These are phyloP conservation scores for Penicillium fimorum DNA, from an alignment of 495 filamentous ascomycete species.

Conservation along the genomic window DNA sequence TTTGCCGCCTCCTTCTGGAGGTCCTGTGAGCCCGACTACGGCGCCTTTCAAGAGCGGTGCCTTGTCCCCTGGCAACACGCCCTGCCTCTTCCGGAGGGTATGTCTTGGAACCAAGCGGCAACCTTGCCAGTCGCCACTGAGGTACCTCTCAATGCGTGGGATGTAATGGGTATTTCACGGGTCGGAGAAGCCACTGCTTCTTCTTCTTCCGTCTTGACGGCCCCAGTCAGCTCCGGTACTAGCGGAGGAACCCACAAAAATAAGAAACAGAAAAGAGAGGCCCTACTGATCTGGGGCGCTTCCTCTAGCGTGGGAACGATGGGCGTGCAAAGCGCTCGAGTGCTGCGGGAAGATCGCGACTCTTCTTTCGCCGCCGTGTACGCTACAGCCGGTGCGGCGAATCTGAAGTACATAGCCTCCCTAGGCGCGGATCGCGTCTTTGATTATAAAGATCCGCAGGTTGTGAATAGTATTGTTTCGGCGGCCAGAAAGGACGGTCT, in stretches of 20 bases:
- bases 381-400: slow-evolving; percentile 46
- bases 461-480: slow-evolving; percentile 43
- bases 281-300: slow-evolving; percentile 48
- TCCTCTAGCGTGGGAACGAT: slow-evolving; percentile 46
- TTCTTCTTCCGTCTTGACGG: slow-evolving; percentile 1
- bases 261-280: slow-evolving; percentile 25
- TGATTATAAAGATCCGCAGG: slow-evolving; percentile 19
- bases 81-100: slow-evolving; percentile 34
- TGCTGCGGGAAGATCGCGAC: slow-evolving; percentile 30
- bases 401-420: slow-evolving; percentile 43
- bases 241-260: neutral
- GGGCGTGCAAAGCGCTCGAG: slow-evolving; percentile 43
- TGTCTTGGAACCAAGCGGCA: slow-evolving; percentile 45
- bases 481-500: slow-evolving; percentile 42
- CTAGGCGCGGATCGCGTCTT: slow-evolving; percentile 41
- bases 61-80: slow-evolving; percentile 41
- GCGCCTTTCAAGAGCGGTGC: slow-evolving; percentile 45
- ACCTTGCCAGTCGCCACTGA: slow-evolving; percentile 43
- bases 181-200: slow-evolving; percentile 17
- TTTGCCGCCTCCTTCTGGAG: slow-evolving; percentile 40
- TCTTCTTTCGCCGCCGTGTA: slow-evolving; percentile 40
- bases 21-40: slow-evolving; percentile 41
- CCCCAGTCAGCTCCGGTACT: neutral
- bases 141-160: slow-evolving; percentile 34
- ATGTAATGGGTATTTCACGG: slow-evolving; percentile 30